Evolutionary conservation across 257 asterid genomes (phyloP), one percentile per base, ranked within the genome.

Genomic region (Striga asiatica): DNA sequence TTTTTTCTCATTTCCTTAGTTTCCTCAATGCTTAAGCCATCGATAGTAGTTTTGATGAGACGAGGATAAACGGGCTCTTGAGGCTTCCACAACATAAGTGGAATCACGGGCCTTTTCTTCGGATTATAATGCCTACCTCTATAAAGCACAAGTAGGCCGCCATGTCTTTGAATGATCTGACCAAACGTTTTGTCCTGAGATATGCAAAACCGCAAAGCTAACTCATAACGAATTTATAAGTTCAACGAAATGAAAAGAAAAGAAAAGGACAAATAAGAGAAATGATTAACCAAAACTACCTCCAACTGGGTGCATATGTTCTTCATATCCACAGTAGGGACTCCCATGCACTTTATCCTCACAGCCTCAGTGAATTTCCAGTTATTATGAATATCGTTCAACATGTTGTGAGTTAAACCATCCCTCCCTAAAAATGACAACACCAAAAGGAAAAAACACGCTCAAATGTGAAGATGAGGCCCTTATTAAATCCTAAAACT

Each of bases 331-430:
- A 87, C 85, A 27, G 98, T 91, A 28, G 98, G 93, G 35, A 87
- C 94, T 3, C 98, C 98, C 94, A 91, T 77, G 62, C 97, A 91
- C 83, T 87, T 91, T 60, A 91, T 84, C 78, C 97, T 77, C 41
- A 82, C 88, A 48, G 93, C 95, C 69, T 91, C 95, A 1, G 85
- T 66, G 22, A 73, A 78, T 79, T 84, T 84, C 98, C 97, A 87
- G 77, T 84, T 76, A 62, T 82, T 77, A 70, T 91, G 95, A 56
- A 91, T 84, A 66, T 78, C 95, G 57, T 73, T 89, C 78, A 91
- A 65, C 97, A 87, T 87, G 78, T 87, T 87, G 78, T 87, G 98
- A 1, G 97, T 91, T 64, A 91, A 76, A 14, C 98, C 97, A 73
- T 87, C 94, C 69, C 98, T 84, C 41, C 98, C 98, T 87, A 54